phyloP scores from a whole-genome alignment of 2,329 filamentous ascomycete genomes.

The Dactylellina parvicollis region DNA sequence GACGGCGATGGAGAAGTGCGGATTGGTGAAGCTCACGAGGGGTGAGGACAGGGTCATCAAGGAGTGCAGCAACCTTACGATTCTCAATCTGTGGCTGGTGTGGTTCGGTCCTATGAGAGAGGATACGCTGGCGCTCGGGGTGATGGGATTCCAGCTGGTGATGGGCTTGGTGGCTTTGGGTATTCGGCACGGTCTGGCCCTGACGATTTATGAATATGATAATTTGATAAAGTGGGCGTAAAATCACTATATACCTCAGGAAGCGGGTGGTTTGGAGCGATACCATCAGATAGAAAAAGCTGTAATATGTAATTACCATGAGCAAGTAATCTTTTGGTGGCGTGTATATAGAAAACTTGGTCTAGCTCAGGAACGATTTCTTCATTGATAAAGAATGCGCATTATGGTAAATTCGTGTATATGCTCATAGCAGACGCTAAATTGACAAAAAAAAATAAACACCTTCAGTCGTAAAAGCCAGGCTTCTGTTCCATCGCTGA shows the following conservation, averaged over 20 bases:
- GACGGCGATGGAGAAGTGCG: constrained; percentile 74
- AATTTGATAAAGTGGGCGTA: constrained; percentile 66
- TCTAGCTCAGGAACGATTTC: background rate
- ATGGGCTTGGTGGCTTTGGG: constrained; percentile 85
- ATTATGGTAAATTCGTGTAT: background rate
- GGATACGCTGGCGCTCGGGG: constrained; percentile 80
- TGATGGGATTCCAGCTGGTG: constrained; percentile 79
- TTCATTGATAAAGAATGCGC: background rate
- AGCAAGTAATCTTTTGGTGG: background rate
- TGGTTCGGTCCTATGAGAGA: constrained; percentile 93
- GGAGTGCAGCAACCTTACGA: constrained; percentile 88
- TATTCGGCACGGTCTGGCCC: constrained; percentile 82
- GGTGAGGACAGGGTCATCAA: constrained; percentile 74
- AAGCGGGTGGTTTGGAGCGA: background rate
- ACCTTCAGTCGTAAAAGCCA: background rate
- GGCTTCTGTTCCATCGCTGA: background rate
- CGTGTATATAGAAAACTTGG: background rate
- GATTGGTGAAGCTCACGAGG: constrained; percentile 73
- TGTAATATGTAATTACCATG: background rate
- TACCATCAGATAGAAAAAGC: background rate
- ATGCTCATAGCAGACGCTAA: constrained; percentile 7
- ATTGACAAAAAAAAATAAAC: background rate
- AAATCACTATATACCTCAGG: background rate
- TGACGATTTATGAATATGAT: constrained; percentile 89
- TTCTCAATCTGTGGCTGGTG: constrained; percentile 95